Percentiles rank a stretch among this genome's conserved stretches.
These are phyloP conservation scores for Brasilioporus rufonigricans DNA, from an alignment of 768 basidiomycete genomes.

Conservation along the genomic window DNA sequence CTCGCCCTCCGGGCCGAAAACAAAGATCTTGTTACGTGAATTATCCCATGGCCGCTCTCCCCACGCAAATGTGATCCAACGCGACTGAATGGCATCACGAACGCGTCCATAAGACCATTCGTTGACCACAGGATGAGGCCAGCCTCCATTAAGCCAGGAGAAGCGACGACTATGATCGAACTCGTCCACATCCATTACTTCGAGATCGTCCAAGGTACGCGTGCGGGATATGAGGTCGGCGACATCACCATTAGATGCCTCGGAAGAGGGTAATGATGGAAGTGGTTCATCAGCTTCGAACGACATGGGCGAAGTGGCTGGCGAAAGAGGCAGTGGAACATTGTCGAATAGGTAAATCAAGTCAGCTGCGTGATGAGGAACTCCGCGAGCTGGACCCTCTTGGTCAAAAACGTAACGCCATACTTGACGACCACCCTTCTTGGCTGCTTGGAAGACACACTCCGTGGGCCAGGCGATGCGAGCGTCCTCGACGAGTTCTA, in stretches of 20 bases:
- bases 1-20: slow-evolving; percentile 83
- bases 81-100: slow-evolving; percentile 66
- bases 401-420: slow-evolving; percentile 86
- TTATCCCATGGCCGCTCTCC: slow-evolving; percentile 71
- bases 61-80: slow-evolving; percentile 74
- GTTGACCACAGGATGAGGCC: slow-evolving; percentile 59
- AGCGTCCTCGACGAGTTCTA: slow-evolving; percentile 76
- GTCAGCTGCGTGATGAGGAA: slow-evolving; percentile 71
- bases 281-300: slow-evolving; percentile 34
- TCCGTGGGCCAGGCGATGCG: slow-evolving; percentile 78
- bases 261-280: slow-evolving; percentile 30
- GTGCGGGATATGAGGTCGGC: slow-evolving; percentile 14
- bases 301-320: slow-evolving; percentile 30
- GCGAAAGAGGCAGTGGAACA: slow-evolving; percentile 51
- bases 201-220: slow-evolving; percentile 26
- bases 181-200: slow-evolving; percentile 23
- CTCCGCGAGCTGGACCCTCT: slow-evolving; percentile 61
- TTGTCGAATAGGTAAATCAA: slow-evolving; percentile 80
- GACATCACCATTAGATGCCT: slow-evolving; percentile 24
- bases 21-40: slow-evolving; percentile 57
- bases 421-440: slow-evolving; percentile 54
- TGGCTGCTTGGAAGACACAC: slow-evolving; percentile 51
- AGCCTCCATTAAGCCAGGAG: slow-evolving; percentile 36
- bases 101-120: slow-evolving; percentile 66
- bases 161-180: slow-evolving; percentile 15